Evolutionary conservation across 345 rosid species (phyloP).

Genomic region (Murraya koenigii): DNA sequence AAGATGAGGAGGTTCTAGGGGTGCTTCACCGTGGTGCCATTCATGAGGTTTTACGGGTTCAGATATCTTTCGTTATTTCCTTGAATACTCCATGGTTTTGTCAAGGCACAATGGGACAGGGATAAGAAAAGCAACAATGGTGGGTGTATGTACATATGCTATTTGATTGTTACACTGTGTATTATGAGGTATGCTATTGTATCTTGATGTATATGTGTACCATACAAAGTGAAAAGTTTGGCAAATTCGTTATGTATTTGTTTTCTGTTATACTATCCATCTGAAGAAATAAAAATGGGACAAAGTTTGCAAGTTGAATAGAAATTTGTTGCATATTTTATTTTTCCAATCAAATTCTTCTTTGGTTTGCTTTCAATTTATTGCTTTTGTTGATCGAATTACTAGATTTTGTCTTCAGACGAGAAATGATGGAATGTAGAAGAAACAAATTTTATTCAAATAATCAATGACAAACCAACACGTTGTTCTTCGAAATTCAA

Average conservation of each 20-base stretch:
- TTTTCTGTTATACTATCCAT: neutral
- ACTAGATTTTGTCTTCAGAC: neutral
- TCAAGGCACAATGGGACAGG: slow-evolving; percentile 9
- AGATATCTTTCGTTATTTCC: slow-evolving; percentile 39
- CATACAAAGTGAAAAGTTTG: neutral
- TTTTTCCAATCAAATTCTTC: neutral
- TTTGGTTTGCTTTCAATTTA: neutral
- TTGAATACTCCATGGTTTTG: slow-evolving; percentile 31
- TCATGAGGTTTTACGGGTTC: slow-evolving; percentile 63
- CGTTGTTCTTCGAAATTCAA: neutral
- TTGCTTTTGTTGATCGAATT: neutral
- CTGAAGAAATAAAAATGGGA: neutral
- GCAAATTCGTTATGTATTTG: neutral
- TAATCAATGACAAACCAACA: neutral
- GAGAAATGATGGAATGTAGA: neutral
- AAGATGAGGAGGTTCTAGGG: slow-evolving; percentile 46
- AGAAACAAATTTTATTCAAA: neutral
- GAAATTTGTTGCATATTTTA: neutral
- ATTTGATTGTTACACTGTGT: neutral
- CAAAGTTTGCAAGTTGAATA: neutral
- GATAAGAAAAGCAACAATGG: neutral
- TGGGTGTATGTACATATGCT: neutral
- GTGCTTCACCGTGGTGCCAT: slow-evolving; percentile 65
- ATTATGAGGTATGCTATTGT: slow-evolving; percentile 9
- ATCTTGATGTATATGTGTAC: neutral